These are phyloP conservation scores for Pseudevernia furfuracea DNA, from an alignment of 495 filamentous ascomycete genomes.

Conservation along the genomic window DNA sequence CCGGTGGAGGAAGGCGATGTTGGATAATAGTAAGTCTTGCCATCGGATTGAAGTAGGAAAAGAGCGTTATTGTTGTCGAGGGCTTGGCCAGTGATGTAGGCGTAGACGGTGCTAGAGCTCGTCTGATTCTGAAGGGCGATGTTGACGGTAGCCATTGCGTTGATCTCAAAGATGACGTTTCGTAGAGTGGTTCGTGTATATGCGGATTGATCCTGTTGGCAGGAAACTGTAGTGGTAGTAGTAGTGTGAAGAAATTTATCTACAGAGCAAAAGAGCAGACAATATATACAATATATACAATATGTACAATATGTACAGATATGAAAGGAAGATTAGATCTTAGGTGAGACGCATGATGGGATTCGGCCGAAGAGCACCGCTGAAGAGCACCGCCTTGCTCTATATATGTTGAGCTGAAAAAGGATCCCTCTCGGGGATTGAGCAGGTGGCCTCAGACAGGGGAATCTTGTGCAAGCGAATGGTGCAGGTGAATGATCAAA, in stretches of 20 bases:
- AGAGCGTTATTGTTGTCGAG: constrained; percentile 52
- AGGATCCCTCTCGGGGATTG: neutral
- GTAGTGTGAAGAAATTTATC: constrained; percentile 4
- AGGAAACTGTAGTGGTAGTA: neutral
- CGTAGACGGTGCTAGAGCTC: constrained; percentile 52
- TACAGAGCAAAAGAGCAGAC: constrained; percentile 6
- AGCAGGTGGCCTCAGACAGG: neutral
- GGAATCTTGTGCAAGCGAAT: too few relatives aligned
- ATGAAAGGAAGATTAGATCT: neutral
- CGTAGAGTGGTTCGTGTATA: neutral
- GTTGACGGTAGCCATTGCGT: constrained; percentile 39
- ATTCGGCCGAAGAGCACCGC: neutral
- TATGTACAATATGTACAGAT: constrained; percentile 13
- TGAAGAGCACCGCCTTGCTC: neutral
- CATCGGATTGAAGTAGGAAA: constrained; percentile 56
- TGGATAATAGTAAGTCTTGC: constrained; percentile 48
- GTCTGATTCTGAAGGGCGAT: constrained; percentile 59
- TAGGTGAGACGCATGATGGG: neutral
- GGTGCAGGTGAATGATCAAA: neutral
- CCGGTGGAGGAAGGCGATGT: constrained; percentile 40
- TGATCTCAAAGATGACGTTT: constrained; percentile 12
- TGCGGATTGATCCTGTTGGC: neutral
- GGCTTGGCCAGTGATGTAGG: constrained; percentile 62
- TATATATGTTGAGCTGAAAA: neutral
- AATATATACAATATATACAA: constrained; percentile 7